A percentile compares a stretch with the other conserved stretches of the same genome.
These are phyloP conservation scores for Fusarium sp. DNA, from an alignment of 2,329 filamentous ascomycete genomes.

Conservation along the genomic window DNA sequence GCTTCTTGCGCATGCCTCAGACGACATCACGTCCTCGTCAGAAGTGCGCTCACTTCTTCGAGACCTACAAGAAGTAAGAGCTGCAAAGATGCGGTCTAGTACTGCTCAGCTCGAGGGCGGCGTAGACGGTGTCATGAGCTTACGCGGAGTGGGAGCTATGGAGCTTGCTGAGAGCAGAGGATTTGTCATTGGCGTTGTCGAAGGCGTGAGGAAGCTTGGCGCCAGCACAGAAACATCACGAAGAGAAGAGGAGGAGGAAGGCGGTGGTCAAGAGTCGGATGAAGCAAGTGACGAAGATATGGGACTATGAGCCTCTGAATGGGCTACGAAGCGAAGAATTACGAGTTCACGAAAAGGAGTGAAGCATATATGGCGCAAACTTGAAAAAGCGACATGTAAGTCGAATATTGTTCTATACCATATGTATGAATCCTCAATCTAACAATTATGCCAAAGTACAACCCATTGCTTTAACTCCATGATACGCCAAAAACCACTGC, in stretches of 20 bases:
- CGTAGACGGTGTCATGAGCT: constrained; percentile 77
- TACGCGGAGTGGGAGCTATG: constrained; percentile 88
- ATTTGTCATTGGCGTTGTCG: constrained; percentile 88
- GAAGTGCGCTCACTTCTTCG: constrained; percentile 81
- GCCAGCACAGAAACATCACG: constrained; percentile 83
- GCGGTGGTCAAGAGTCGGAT: constrained; percentile 72
- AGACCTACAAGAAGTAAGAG: constrained; percentile 88
- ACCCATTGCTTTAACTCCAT: constrained; percentile 8
- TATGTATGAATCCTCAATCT: constrained; percentile 6
- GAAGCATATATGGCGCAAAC: constrained; percentile 11
- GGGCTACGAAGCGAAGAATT: neutral
- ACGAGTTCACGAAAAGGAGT: constrained; percentile 6
- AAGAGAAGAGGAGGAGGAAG: constrained; percentile 82
- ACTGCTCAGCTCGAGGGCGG: constrained; percentile 79
- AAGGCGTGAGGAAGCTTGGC: constrained; percentile 88
- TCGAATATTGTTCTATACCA: constrained; percentile 17
- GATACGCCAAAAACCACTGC: neutral
- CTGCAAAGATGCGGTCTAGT: constrained; percentile 87
- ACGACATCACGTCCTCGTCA: constrained; percentile 83
- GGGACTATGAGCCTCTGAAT: constrained; percentile 56
- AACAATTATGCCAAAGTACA: constrained; percentile 21
- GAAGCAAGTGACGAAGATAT: constrained; percentile 71
- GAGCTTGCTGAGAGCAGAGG: constrained; percentile 89
- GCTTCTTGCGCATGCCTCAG: constrained; percentile 85
- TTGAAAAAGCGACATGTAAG: constrained; percentile 31